Base-by-base conservation (phyloP, 192 early-diverging fungal genomes). In the Lobosporangium transversale region DNA sequence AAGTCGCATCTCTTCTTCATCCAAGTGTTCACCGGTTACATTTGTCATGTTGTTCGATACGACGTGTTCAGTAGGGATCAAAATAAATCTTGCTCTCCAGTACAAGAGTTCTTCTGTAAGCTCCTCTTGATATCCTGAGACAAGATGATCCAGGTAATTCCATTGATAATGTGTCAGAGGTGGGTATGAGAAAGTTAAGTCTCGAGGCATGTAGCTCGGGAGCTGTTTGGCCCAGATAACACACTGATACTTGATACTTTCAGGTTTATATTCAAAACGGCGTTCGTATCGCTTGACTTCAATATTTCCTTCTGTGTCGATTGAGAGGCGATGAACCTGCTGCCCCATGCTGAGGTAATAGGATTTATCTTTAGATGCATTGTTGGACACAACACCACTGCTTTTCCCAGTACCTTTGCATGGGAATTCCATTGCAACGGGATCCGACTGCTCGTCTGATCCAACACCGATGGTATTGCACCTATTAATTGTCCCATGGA, bases 71-170 rank as follows among this genome's bases (percentile, higher is more conserved):
- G 87, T 55, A 2, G 97, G 97, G 43, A 98, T 92, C 26, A 99
- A 76, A 27, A 97, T 82, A 71, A 97, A 98, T 3, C 97, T 85
- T 0, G 94, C 87, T 10, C 96, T 82, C 93, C 94, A 97, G 79
- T 92, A 99, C 58, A 89, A 83, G 12, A 94, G 62, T 15, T 87
- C 82, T 57, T 95, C 93, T 0, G 86, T 93, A 49, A 95, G 81
- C 24, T 90, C 89, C 27, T 93, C 88, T 66, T 92, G 89, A 59
- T 94, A 91, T 33, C 96, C 96, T 20, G 92, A 84, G n/a, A 97
- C 90, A 27, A 96, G 80, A 54, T 92, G 90, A 78, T 99, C 97
- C 27, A 97, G 81, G 43, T 91, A 93, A 66, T 97, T 99, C 97
- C 97, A 99, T 33, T 92, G 91, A 76, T 96, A 95, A 43, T 89